Base-by-base conservation (phyloP, 345 rosid species). In the Jatropha curcas region DNA sequence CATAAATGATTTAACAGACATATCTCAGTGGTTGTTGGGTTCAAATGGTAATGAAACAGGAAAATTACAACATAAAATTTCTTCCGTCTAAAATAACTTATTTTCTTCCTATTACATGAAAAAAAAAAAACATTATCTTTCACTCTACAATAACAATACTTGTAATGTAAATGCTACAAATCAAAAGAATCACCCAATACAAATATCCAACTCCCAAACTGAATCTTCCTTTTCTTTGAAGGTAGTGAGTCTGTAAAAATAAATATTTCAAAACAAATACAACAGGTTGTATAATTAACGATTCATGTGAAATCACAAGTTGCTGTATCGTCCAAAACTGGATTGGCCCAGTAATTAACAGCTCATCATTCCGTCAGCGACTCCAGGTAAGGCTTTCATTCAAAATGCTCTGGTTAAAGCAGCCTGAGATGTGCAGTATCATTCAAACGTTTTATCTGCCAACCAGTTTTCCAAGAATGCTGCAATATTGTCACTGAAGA, bases 371-470 rank as follows among this genome's bases (percentile, higher is more conserved):
- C 25, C 51, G 25, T 48, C 4, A 14, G 69, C 53, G 51, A 57
- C 12, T 71, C 53, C 70, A 64, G 30, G 3, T 25, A 37, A 58
- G 68, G 43, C 39, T 43, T 58, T 12, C 30, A 48, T 58, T 9
- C 30, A 48, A 30, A 55, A 58, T 57, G 64, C 63, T 71, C 45
- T 73, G 73, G 65, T 83, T 89, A 94, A 51, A 94, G 90, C 84
- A 92, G 89, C 83, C 95, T 90, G 55, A 94, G 88, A 80, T 94
- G 97, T 56, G 95, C 83, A 39, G 92, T 88, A 74, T 94, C 98
- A 65, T 94, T 94, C 73, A 90, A 66, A 64, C 94, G 85, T 83
- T 92, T 94, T 67, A 94, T 82, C 88, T 90, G 97, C 98, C 97
- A 94, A 5, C 98, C 98, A 3, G 86, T 87, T 85, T 71, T 87